Evolutionary conservation across 2,329 filamentous ascomycete species (phyloP), one percentile per base, ranked within the genome.

Genomic region (Fusarium cicatricum): DNA sequence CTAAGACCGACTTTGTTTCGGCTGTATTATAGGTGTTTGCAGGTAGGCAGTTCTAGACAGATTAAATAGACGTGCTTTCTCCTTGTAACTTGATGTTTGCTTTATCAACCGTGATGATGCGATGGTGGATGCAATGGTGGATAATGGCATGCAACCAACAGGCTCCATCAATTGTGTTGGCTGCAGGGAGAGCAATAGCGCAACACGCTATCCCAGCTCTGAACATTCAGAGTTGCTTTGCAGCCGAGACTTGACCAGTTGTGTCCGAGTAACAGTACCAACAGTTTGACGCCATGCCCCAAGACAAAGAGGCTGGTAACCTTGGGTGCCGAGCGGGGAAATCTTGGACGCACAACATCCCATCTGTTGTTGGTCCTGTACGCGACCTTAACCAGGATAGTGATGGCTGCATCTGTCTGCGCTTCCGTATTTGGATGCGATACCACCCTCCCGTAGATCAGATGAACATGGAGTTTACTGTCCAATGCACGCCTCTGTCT

Each of bases 101-200:
- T 5, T 11, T 21, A 12, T 9, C 28, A 23, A 14, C 15, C 12
- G 28, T n/a, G 15, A 15, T 17, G 9, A n/a, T 52, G 12, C 15
- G 36, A 44, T 9, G 37, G n/a, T 39, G 9, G 12, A 11, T 26
- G 3, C 36, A n/a, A n/a, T 43, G 14, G 29, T 5, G 17, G 45
- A 17, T 14, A 26, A 28, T n/a, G 28, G 19, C 23, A 55, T 8
- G 15, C 21, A 34, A 21, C 23, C 34, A 41, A 32, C 37, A 29
- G 17, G 26, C 15, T 23, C 12, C 28, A 12, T 46, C 14, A 26
- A 15, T n/a, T 21, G n/a, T 57, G 23, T 49, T 58, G 53, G 54
- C 37, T 63, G 49, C 55, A 51, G n/a, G 37, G 19, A 34, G 58
- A 16, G 17, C 33, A 47, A 46, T 40, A 51, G 34, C 39, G 54